phyloP scores from a whole-genome alignment of 108 stramenopile species.

The Nitzschia inconspicua region DNA sequence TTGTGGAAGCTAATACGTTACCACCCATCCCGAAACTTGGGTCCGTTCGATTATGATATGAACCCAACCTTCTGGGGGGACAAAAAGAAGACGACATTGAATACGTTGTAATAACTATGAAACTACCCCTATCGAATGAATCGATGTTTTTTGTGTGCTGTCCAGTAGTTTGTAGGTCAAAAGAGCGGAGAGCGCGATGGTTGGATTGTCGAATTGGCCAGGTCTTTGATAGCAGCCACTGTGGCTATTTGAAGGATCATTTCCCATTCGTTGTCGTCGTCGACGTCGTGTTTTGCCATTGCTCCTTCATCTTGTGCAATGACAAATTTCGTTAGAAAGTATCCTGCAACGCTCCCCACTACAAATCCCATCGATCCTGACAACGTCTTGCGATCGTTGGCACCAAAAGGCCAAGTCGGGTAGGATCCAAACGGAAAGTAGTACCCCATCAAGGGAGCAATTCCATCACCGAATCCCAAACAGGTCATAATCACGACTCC shows the following conservation, averaged over 20 bases:
- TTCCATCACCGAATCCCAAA: conserved; percentile 58
- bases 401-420: conserved; percentile 16
- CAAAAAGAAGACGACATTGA: conserved; percentile 1
- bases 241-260: neutral
- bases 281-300: too few relatives aligned
- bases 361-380: conserved; percentile 14
- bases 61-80: conserved; percentile 12
- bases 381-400: neutral
- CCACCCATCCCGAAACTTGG: neutral
- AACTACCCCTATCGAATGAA: too few relatives aligned
- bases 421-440: conserved; percentile 15
- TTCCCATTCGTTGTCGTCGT: neutral
- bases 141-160: too few relatives aligned
- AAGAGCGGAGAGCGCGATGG: neutral
- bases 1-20: conserved; percentile 21
- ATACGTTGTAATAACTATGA: too few relatives aligned
- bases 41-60: conserved; percentile 19
- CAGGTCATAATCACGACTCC: conserved; percentile 49
- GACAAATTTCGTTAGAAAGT: neutral
- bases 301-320: neutral
- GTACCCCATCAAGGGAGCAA: conserved; percentile 51
- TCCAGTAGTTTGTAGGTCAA: neutral
- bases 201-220: conserved; percentile 11
- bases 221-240: neutral
- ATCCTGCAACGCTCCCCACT: conserved; percentile 1